A percentile compares a stretch with the other conserved stretches of the same genome.
Evolutionary conservation across 1,284 basidiomycete species (phyloP).

Genomic region (Melampsora larici-populina): DNA sequence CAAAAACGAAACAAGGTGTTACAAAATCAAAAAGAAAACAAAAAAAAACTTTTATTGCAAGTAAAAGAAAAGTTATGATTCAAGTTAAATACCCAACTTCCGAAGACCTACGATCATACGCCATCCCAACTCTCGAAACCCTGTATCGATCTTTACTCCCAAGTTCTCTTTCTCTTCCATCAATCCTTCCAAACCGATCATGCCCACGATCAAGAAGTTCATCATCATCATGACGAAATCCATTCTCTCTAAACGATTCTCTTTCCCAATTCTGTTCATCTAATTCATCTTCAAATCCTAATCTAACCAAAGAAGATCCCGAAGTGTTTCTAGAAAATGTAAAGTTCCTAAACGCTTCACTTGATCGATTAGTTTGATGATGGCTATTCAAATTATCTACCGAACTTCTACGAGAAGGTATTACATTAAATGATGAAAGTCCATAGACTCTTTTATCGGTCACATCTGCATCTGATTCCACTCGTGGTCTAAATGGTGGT

Average conservation of each 20-base stretch:
- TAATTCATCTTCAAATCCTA: neutral
- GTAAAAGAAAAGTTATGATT: neutral
- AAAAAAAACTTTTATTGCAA: too few species aligned
- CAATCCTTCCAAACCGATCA: too few species aligned
- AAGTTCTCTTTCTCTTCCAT: too few species aligned
- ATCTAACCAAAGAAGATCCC: neutral
- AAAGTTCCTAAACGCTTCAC: neutral
- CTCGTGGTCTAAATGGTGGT: conserved; percentile 95
- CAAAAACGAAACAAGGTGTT: too few species aligned
- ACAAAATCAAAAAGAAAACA: too few species aligned
- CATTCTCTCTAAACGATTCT: neutral
- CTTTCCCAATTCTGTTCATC: neutral
- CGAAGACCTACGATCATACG: neutral
- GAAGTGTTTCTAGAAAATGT: neutral
- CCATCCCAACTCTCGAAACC: neutral
- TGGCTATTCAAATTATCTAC: neutral
- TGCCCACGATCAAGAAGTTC: too few species aligned
- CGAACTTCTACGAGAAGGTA: conserved; percentile 16
- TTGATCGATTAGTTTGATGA: too few species aligned
- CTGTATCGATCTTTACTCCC: too few species aligned
- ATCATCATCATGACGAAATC: neutral
- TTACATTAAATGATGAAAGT: neutral
- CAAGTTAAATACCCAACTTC: neutral
- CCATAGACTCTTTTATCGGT: neutral
- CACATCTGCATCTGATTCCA: conserved; percentile 77